Conservation (phyloP, 768 basidiomycete species). For the Psilocybe cubensis region DNA sequence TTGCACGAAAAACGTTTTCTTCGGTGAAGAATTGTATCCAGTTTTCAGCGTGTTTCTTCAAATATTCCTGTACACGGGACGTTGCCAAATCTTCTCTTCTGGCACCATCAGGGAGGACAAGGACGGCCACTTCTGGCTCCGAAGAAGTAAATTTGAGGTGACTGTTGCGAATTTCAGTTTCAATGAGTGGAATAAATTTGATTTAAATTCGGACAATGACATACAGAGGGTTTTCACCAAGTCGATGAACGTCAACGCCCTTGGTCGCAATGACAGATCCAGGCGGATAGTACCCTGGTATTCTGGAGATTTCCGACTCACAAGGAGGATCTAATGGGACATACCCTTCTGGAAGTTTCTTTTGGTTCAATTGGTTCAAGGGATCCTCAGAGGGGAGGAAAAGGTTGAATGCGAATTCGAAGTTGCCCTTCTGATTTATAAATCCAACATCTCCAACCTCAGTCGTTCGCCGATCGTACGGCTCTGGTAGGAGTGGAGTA, state of each 20-base stretch:
- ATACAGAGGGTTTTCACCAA: not conserved
- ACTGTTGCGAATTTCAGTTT: too few relatives aligned
- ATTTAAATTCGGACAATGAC: too few relatives aligned
- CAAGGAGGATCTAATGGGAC: not conserved
- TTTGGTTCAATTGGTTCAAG: not conserved
- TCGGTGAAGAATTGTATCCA: not conserved
- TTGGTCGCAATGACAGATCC: not conserved
- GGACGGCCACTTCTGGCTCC: too few relatives aligned
- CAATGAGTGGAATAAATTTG: too few relatives aligned
- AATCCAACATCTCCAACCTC: too few relatives aligned
- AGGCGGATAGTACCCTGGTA: not conserved
- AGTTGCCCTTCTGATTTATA: too few relatives aligned
- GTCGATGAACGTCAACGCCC: not conserved
- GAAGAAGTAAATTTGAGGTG: not conserved
- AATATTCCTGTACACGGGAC: not conserved
- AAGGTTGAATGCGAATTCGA: not conserved
- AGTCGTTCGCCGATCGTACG: too few relatives aligned
- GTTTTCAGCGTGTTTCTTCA: not conserved
- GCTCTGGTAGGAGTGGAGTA: too few relatives aligned
- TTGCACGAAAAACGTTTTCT: too few relatives aligned
- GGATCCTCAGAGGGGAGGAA: not conserved
- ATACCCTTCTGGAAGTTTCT: not conserved
- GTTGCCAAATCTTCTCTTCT: not conserved
- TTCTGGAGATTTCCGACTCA: not conserved
- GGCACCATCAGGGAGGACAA: not conserved